These are phyloP conservation scores for Chimonanthus salicifolius DNA, from an alignment of 164 flowering plant species.

Conservation along the genomic window DNA sequence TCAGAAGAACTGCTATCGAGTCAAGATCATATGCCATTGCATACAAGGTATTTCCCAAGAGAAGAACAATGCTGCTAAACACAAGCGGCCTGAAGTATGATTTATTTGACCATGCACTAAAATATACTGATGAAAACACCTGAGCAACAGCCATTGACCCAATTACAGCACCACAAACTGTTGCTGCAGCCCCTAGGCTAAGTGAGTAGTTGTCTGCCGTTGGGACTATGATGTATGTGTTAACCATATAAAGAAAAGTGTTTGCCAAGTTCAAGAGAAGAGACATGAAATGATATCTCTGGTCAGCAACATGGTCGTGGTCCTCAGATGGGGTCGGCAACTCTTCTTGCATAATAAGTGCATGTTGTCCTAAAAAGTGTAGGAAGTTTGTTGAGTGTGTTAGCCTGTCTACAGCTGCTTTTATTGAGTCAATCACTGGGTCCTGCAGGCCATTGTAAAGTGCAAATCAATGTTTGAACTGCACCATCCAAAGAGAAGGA, in stretches of 20 bases:
- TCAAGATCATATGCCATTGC: constrained; percentile 56
- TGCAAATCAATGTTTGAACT: background rate
- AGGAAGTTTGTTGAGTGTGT: constrained; percentile 46
- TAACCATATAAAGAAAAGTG: constrained; percentile 58
- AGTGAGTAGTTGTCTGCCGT: constrained; percentile 55
- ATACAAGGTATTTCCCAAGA: constrained; percentile 43
- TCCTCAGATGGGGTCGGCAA: constrained; percentile 34
- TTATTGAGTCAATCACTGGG: constrained; percentile 41
- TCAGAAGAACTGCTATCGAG: constrained; percentile 41
- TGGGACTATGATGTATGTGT: constrained; percentile 54
- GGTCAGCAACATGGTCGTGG: constrained; percentile 26
- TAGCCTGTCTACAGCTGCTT: constrained; percentile 46
- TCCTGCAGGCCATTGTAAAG: constrained; percentile 28
- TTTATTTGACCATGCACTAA: constrained; percentile 66
- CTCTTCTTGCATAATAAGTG: constrained; percentile 50
- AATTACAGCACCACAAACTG: constrained; percentile 56
- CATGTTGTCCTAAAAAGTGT: constrained; percentile 51
- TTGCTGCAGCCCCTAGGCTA: constrained; percentile 62
- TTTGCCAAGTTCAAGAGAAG: constrained; percentile 51
- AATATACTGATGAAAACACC: constrained; percentile 55
- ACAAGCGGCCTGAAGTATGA: constrained; percentile 58
- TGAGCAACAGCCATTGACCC: constrained; percentile 68
- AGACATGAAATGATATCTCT: constrained; percentile 45
- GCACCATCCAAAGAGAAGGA: background rate
- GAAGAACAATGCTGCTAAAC: constrained; percentile 55